These are phyloP conservation scores for Tetrahymena malaccensis DNA, from an alignment of 73 alveolate genomes.

Conservation along the genomic window DNA sequence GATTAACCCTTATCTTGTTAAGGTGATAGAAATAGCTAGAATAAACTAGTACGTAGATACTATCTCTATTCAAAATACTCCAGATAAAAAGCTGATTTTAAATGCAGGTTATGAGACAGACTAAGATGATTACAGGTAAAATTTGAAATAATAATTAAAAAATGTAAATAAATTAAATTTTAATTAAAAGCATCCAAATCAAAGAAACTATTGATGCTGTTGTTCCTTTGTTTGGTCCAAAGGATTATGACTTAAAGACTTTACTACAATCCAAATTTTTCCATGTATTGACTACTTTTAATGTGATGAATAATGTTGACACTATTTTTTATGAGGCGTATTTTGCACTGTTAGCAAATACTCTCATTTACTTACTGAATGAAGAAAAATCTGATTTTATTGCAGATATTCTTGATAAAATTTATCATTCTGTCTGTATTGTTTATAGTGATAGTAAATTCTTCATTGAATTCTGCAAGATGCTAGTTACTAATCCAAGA, in stretches of 20 bases:
- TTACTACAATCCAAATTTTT: not conserved
- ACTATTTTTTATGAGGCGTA: not conserved
- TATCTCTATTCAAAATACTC: not conserved
- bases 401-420: not conserved
- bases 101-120: not conserved
- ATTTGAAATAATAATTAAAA: not conserved
- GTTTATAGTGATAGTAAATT: not conserved
- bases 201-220: not conserved
- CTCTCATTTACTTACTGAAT: not conserved
- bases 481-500: not conserved
- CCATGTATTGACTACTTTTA: not conserved
- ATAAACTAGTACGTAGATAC: not conserved
- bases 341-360: not conserved
- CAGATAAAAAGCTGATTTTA: not conserved
- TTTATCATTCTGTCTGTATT: not conserved
- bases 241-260: not conserved
- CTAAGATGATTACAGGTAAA: not conserved
- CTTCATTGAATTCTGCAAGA: not conserved
- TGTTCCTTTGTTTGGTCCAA: not conserved
- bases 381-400: not conserved
- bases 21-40: not conserved
- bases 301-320: slow-evolving; percentile 16
- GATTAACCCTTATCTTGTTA: not conserved
- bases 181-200: not conserved
- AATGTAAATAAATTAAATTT: not conserved